Evolutionary conservation across 352 stramenopile genomes (phyloP), one percentile per base, ranked within the genome.

Genomic region (Albugo laibachii): DNA sequence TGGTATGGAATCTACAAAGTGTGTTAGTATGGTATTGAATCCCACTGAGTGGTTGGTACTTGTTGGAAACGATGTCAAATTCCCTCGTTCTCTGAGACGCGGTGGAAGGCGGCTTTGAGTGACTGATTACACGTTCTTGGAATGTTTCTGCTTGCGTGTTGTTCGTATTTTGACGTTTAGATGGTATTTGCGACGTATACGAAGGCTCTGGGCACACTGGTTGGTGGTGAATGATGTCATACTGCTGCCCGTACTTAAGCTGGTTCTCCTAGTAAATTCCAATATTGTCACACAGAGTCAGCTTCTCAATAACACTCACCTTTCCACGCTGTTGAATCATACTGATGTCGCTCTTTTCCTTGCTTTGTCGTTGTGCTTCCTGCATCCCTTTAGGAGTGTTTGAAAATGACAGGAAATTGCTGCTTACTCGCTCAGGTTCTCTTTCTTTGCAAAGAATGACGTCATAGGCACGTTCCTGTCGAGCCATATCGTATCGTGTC

Each of bases 381-480:
- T 41, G 31, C 65, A 58, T 19, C 50, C 45, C 19, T 55, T 41
- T 2, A 55, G 11, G 34, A 78, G 19, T 43, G 38, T 21, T 21
- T 8, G 3, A 43, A 21, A 43, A 21, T 21, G 3, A 21, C 38
- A 43, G 38, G 5, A 6, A 21, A 16, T 16, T 34, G 15, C 21
- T 40, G 11, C 14, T 21, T 16, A 57, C 73, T 27, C 62, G 62
- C 35, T 75, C 62, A 14, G 72, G 59, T n/a, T 82, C 66, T 0
- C 73, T 67, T 40, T 78, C 80, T 27, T 78, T 68, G n/a, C 66
- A 69, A 13, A 78, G 46, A 24, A 85, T 60, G 36, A 77, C 50
- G 48, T 85, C 68, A 43, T 82, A 85, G 36, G 83, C 64, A 1
- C 73, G 64, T 50, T 85, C 68, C 55, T 83, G 59, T 14, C 69